phyloP scores from a whole-genome alignment of 2,329 filamentous ascomycete genomes.

The Ophiostoma montium region DNA sequence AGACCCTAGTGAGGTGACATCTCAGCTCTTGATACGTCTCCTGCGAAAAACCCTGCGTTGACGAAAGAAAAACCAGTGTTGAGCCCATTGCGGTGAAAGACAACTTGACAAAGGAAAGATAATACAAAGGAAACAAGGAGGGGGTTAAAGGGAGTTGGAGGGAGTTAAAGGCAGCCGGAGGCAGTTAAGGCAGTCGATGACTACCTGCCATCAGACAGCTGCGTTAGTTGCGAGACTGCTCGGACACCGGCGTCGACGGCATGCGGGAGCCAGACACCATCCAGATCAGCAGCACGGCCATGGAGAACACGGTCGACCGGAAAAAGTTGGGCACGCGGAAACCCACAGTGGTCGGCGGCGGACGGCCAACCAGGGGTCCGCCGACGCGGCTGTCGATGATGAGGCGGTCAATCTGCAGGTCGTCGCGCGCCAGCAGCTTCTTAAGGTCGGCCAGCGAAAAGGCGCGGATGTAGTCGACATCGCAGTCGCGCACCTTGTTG shows the following conservation, averaged over 20 bases:
- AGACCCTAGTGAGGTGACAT: constrained; percentile 25
- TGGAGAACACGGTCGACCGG: constrained; percentile 28
- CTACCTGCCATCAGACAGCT: too few species aligned
- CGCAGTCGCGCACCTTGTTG: constrained; percentile 45
- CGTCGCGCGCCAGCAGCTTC: constrained; percentile 16
- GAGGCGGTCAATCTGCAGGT: constrained; percentile 4
- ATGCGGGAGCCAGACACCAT: constrained; percentile 13
- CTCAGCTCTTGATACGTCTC: constrained; percentile 44
- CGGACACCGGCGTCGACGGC: background rate
- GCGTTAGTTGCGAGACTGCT: too few species aligned
- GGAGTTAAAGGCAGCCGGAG: constrained; percentile 7
- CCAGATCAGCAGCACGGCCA: constrained; percentile 30
- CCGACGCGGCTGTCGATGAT: background rate
- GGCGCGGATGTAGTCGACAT: constrained; percentile 41
- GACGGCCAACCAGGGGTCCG: background rate
- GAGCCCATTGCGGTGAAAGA: background rate
- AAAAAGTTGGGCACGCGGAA: constrained; percentile 25
- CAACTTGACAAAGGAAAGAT: background rate
- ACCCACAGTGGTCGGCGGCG: constrained; percentile 11
- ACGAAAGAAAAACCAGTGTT: background rate
- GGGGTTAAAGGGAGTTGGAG: background rate
- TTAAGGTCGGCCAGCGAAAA: constrained; percentile 30
- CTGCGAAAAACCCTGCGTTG: constrained; percentile 1
- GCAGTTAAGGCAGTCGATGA: background rate
- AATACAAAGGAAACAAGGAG: background rate